Evolutionary conservation across 2,329 filamentous ascomycete genomes (phyloP).

Genomic region (Pezicula neosporulosa): DNA sequence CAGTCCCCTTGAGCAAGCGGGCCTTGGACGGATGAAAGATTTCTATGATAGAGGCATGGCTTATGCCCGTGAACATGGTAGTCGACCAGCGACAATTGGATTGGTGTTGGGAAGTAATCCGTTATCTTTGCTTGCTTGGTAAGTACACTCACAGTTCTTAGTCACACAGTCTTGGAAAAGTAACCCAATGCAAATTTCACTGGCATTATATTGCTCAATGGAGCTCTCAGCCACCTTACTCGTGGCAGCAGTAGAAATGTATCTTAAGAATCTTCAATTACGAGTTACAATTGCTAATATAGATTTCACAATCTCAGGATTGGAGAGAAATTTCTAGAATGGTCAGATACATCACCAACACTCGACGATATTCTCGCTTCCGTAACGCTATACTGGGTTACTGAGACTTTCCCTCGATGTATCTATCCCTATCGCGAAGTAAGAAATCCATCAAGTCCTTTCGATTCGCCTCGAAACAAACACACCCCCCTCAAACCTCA

Average conservation of each 20-base stretch:
- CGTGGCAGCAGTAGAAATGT: too few relatives aligned
- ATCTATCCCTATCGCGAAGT: conserved; percentile 47
- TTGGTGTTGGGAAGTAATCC: conserved; percentile 50
- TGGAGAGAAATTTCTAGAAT: conserved; percentile 53
- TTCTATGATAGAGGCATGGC: conserved; percentile 40
- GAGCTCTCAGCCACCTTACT: too few relatives aligned
- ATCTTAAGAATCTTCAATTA: too few relatives aligned
- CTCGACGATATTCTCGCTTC: conserved; percentile 44
- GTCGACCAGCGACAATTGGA: conserved; percentile 52
- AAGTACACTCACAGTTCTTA: background rate
- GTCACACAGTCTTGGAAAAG: too few relatives aligned
- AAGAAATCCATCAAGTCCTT: background rate
- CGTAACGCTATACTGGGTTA: conserved; percentile 53
- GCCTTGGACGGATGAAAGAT: conserved; percentile 31
- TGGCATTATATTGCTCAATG: too few relatives aligned
- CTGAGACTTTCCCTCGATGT: conserved; percentile 40
- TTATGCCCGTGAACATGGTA: conserved; percentile 51
- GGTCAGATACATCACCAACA: conserved; percentile 41
- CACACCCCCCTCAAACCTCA: too few relatives aligned
- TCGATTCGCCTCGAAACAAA: too few relatives aligned
- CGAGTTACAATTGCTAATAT: background rate
- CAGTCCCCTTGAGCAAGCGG: conserved; percentile 49
- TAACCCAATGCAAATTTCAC: too few relatives aligned
- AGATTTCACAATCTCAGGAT: conserved; percentile 32
- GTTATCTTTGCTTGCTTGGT: conserved; percentile 52